A percentile compares a stretch with the other conserved stretches of the same genome.
Conservation (phyloP, 1,139 yeast species). For the Casaregolazyma suthepensis region DNA sequence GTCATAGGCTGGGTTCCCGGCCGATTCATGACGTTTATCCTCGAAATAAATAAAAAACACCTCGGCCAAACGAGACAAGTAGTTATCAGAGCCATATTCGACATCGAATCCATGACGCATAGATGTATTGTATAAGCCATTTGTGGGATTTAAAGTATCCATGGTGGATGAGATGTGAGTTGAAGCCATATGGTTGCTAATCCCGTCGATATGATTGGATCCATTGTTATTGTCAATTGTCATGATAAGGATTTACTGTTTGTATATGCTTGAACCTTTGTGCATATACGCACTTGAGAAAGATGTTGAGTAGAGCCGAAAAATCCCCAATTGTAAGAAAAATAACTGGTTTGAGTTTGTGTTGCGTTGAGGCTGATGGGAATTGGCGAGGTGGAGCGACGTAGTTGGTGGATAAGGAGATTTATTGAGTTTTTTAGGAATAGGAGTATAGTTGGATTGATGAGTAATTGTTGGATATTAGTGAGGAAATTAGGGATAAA, state of each 20-base stretch:
- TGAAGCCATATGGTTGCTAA: neutral
- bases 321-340: neutral
- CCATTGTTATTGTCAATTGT: neutral
- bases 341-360: neutral
- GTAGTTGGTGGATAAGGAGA: neutral
- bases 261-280: neutral
- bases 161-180: slow-evolving; percentile 1
- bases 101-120: slow-evolving; percentile 75
- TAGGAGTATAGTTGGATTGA: no score
- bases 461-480: no score
- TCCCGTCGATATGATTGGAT: neutral
- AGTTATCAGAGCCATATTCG: slow-evolving; percentile 56
- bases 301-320: neutral
- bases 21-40: slow-evolving; percentile 86
- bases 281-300: neutral
- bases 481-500: no score
- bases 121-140: slow-evolving; percentile 19
- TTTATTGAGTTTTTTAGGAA: no score
- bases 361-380: neutral
- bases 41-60: slow-evolving; percentile 75
- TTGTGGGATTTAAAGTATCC: slow-evolving; percentile 1
- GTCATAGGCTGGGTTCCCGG: slow-evolving; percentile 70
- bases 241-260: neutral
- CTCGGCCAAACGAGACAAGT: slow-evolving; percentile 56
- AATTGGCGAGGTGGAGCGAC: neutral